These are phyloP conservation scores for Panaeolus papilionaceus DNA, from an alignment of 768 basidiomycete species.

Conservation along the genomic window DNA sequence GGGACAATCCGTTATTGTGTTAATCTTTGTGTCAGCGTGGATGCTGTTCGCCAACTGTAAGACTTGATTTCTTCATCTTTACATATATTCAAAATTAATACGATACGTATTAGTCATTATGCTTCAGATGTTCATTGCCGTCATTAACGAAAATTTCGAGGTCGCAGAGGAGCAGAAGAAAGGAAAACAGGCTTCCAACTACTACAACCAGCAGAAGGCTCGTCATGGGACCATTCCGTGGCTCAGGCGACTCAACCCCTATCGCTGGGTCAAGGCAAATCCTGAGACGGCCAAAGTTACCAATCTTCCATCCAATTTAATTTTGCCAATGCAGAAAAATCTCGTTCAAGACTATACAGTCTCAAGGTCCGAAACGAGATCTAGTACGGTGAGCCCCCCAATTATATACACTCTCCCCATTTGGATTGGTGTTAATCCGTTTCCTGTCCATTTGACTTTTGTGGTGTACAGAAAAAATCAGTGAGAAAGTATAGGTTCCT, in stretches of 20 bases:
- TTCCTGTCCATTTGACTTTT: constrained; percentile 1
- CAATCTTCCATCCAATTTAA: constrained; percentile 71
- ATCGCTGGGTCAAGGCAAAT: constrained; percentile 79
- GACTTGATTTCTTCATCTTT: constrained; percentile 34
- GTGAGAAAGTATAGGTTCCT: constrained; percentile 32
- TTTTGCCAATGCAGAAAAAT: constrained; percentile 81
- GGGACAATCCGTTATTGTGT: constrained; percentile 72
- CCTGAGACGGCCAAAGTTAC: constrained; percentile 77
- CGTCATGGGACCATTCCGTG: constrained; percentile 61
- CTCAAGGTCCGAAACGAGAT: constrained; percentile 34
- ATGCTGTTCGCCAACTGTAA: constrained; percentile 91
- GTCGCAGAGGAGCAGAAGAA: constrained; percentile 93
- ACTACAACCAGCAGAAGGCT: constrained; percentile 64
- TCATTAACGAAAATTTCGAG: constrained; percentile 95
- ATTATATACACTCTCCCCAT: constrained; percentile 10
- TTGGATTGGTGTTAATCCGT: neutral
- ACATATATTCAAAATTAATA: constrained; percentile 9
- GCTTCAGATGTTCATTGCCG: constrained; percentile 95
- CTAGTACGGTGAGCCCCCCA: constrained; percentile 21
- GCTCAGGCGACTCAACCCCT: constrained; percentile 84
- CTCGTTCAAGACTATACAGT: constrained; percentile 66
- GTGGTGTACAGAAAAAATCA: constrained; percentile 28
- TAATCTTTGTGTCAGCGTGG: constrained; percentile 83
- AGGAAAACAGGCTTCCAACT: constrained; percentile 76
- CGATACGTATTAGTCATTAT: constrained; percentile 69